phyloP scores from a whole-genome alignment of 164 flowering plant genomes.

The Piper betle region DNA sequence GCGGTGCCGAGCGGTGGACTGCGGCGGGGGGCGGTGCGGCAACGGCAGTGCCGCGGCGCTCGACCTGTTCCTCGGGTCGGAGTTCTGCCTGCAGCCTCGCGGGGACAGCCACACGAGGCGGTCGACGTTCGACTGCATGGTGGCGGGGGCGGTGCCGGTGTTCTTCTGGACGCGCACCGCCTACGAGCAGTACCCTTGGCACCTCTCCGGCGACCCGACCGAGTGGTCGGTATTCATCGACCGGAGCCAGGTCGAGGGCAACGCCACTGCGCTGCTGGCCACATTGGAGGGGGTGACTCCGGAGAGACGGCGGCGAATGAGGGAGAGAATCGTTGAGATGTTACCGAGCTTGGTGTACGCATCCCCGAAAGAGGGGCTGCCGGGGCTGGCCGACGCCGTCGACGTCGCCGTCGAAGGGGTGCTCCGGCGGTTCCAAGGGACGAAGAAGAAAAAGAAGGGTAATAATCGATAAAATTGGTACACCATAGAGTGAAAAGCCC shows the following conservation, averaged over 20 bases:
- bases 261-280: conserved; percentile 40
- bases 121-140: conserved; percentile 90
- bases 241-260: conserved; percentile 42
- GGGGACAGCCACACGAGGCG: conserved; percentile 94
- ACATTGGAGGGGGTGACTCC: conserved; percentile 44
- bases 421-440: conserved; percentile 47
- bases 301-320: conserved; percentile 50
- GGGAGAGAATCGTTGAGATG: conserved; percentile 56
- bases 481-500: not conserved
- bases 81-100: conserved; percentile 85
- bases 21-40: conserved; percentile 43
- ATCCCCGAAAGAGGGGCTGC: conserved; percentile 34
- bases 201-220: conserved; percentile 50
- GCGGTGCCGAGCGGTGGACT: conserved; percentile 54
- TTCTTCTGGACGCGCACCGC: conserved; percentile 87
- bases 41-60: conserved; percentile 56
- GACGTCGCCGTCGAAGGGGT: conserved; percentile 84
- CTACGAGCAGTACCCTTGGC: conserved; percentile 82
- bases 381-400: conserved; percentile 53
- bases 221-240: conserved; percentile 84
- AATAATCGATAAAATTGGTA: not conserved
- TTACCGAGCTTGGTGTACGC: conserved; percentile 72
- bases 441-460: conserved; percentile 6
- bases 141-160: conserved; percentile 95
- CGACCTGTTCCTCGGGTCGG: conserved; percentile 58